phyloP scores from a whole-genome alignment of 2,329 filamentous ascomycete species.

The Fusarium torreyae region DNA sequence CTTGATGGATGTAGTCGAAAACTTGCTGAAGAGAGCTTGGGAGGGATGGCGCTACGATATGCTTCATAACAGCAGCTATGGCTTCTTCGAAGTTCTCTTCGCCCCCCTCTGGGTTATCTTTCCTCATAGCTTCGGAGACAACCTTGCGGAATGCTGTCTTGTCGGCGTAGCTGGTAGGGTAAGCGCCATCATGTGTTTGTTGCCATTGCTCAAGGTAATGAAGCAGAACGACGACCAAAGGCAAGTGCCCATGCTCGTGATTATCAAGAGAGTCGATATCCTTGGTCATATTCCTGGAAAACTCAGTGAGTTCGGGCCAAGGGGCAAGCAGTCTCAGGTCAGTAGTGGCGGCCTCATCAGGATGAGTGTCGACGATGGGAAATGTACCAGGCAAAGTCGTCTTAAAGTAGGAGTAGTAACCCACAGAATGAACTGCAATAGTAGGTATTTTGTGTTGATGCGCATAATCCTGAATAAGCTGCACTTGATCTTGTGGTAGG shows the following conservation, averaged over 20 bases:
- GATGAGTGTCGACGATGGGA: conserved; percentile 95
- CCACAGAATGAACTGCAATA: conserved; percentile 88
- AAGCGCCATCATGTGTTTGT: conserved; percentile 73
- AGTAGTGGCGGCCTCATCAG: conserved; percentile 85
- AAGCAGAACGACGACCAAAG: conserved; percentile 86
- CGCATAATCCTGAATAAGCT: conserved; percentile 63
- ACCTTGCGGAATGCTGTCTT: conserved; percentile 86
- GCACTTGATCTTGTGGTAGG: conserved; percentile 60
- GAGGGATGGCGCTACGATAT: conserved; percentile 78
- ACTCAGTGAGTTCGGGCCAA: conserved; percentile 84
- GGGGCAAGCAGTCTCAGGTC: conserved; percentile 88
- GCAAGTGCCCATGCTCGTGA: conserved; percentile 92
- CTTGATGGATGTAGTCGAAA: conserved; percentile 74
- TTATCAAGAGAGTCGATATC: conserved; percentile 79
- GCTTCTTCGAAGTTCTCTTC: conserved; percentile 99
- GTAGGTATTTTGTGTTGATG: conserved; percentile 76
- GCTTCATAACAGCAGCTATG: conserved; percentile 87
- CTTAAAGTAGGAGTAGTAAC: conserved; percentile 93
- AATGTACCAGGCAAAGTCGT: conserved; percentile 83
- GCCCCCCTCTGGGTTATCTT: conserved; percentile 82
- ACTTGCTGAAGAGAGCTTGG: conserved; percentile 81
- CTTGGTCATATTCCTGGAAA: conserved; percentile 76
- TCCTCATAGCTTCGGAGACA: conserved; percentile 78
- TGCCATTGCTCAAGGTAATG: conserved; percentile 90
- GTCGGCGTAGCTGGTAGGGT: conserved; percentile 83